Evolutionary conservation across 2,329 filamentous ascomycete species (phyloP), one percentile per base, ranked within the genome.

Genomic region (Blumeria hordei): DNA sequence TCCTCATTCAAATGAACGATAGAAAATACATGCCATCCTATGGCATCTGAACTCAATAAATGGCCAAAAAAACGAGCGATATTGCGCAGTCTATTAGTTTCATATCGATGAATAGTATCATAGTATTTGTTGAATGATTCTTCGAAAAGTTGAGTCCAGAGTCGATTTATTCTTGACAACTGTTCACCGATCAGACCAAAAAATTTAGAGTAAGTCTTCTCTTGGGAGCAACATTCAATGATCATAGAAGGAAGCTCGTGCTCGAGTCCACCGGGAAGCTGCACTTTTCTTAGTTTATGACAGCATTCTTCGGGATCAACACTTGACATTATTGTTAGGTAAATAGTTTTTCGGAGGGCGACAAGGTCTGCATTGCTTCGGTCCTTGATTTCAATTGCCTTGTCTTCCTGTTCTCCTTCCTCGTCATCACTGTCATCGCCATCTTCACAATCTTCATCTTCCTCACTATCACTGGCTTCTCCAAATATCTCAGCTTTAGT

Each of bases 141-240:
- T 67, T 96, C 88, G 60, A 96, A 96, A 6, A 96, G 75, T 59
- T 93, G 87, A 33, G 80, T 84, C 92, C 92, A 98, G 53, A 95
- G 75, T 21, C 92, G 80, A 68, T 96, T 96, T 64, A 98, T 80
- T 69, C 94, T 95, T 64, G 88, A 86, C 68, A 98, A 94, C 28
- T 90, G 79, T 70, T 98, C 92, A 35, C 85, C 92, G 55, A 96
- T 88, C 59, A 94, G 71, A 11, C 92, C 92, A 64, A 93, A 95
- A 69, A 96, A 98, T 67, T 96, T 96, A 58, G 88, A 88, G 68
- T 94, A 98, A 0, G 92, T 95, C 62, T 88, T 86, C 67, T 96
- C 88, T 69, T 98, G 92, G 33, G 86, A 90, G 67, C 88, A 94
- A 66, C 88, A 94, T 68, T 98, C 92, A 60, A 98, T 83, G 55